phyloP scores from a whole-genome alignment of 1,284 basidiomycete species.

The Fomitiporia mediterranea region DNA sequence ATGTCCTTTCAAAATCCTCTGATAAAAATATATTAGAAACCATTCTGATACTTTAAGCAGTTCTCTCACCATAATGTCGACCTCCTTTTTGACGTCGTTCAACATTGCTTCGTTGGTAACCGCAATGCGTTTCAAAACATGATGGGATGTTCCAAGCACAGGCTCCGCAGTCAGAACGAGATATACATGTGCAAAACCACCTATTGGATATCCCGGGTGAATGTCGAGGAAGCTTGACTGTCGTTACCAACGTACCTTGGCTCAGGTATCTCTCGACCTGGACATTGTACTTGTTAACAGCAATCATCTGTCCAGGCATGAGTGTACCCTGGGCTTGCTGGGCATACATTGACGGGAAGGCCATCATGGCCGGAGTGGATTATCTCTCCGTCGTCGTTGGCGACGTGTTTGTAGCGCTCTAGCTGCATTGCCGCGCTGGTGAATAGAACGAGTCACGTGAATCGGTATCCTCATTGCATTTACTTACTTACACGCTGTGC shows the following conservation, averaged over 20 bases:
- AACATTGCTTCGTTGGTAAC: slow-evolving; percentile 89
- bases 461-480: background rate
- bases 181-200: slow-evolving; percentile 98
- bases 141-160: slow-evolving; percentile 86
- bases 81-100: slow-evolving; percentile 95
- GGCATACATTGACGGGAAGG: slow-evolving; percentile 23
- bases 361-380: slow-evolving; percentile 8
- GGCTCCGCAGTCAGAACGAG: slow-evolving; percentile 84
- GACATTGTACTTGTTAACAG: slow-evolving; percentile 87
- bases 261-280: slow-evolving; percentile 87
- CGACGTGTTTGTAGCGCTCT: background rate
- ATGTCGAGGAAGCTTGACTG: background rate
- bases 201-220: slow-evolving; percentile 36
- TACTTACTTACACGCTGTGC: background rate
- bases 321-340: slow-evolving; percentile 55
- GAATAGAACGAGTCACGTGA: background rate
- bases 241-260: slow-evolving; percentile 58
- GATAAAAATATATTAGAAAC: slow-evolving; percentile 29
- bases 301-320: slow-evolving; percentile 79
- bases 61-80: slow-evolving; percentile 90
- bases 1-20: slow-evolving; percentile 85
- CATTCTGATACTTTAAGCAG: slow-evolving; percentile 19
- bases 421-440: background rate
- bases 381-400: background rate
- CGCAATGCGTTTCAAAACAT: slow-evolving; percentile 96